phyloP scores from a whole-genome alignment of 345 rosid species.

The Gossypium herbaceum region DNA sequence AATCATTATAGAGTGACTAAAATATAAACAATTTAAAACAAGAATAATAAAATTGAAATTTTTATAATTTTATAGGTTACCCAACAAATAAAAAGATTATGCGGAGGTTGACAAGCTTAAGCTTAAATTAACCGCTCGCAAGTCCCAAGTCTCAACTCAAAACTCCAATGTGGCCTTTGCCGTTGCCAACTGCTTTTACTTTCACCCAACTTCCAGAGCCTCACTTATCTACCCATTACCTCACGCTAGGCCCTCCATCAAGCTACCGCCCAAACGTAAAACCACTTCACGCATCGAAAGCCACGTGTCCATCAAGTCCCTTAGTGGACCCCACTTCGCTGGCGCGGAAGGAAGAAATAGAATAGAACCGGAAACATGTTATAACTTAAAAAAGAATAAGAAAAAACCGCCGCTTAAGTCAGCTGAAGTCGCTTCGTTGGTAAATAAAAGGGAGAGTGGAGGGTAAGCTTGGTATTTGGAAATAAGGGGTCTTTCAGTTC shows the following conservation, averaged over 20 bases:
- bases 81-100: too few relatives aligned
- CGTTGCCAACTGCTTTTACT: too few relatives aligned
- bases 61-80: too few relatives aligned
- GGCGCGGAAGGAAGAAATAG: neutral
- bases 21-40: too few relatives aligned
- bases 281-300: neutral
- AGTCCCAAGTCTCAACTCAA: too few relatives aligned
- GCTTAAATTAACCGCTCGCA: too few relatives aligned
- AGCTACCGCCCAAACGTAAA: neutral
- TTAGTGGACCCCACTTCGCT: neutral
- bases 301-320: neutral
- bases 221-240: neutral
- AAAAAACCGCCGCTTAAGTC: neutral
- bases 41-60: too few relatives aligned
- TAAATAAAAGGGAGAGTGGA: slow-evolving; percentile 13
- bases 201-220: neutral
- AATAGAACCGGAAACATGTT: neutral
- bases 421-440: slow-evolving; percentile 19
- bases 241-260: neutral
- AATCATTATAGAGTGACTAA: too few relatives aligned
- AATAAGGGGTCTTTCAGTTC: slow-evolving; percentile 42
- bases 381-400: too few relatives aligned
- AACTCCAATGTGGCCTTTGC: too few relatives aligned
- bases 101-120: too few relatives aligned
- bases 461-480: slow-evolving; percentile 34